Conservation (phyloP, 345 rosid species). For the Acer yangbiense region DNA sequence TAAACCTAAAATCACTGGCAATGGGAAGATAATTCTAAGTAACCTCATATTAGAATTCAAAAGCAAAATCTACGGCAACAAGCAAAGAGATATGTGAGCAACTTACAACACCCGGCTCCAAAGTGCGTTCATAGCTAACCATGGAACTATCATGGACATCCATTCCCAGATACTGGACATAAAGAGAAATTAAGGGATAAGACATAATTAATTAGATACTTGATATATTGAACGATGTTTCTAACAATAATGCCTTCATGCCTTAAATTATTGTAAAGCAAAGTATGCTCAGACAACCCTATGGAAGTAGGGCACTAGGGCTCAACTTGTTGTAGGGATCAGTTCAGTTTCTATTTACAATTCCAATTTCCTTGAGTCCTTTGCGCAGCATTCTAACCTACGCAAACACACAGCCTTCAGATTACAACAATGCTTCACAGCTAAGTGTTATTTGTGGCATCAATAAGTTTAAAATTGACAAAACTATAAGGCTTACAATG, state of each 20-base stretch:
- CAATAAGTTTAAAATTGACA: background rate
- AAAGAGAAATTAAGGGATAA: slow-evolving; percentile 15
- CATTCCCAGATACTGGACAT: slow-evolving; percentile 88
- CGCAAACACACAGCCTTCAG: slow-evolving; percentile 27
- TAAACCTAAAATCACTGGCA: background rate
- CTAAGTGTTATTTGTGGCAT: slow-evolving; percentile 3
- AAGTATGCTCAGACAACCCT: slow-evolving; percentile 45
- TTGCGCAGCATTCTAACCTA: slow-evolving; percentile 69
- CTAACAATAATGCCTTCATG: background rate
- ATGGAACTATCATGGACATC: slow-evolving; percentile 92
- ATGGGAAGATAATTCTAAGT: background rate
- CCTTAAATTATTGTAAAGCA: background rate
- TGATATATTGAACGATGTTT: slow-evolving; percentile 1
- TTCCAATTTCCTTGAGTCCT: slow-evolving; percentile 84
- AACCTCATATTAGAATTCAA: background rate
- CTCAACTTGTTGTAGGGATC: slow-evolving; percentile 63
- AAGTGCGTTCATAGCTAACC: slow-evolving; percentile 66
- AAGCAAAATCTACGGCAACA: background rate
- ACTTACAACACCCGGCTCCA: slow-evolving; percentile 96
- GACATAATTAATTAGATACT: slow-evolving; percentile 5
- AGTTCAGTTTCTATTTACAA: slow-evolving; percentile 51
- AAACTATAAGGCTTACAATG: background rate
- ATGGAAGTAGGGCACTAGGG: slow-evolving; percentile 68
- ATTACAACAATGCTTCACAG: slow-evolving; percentile 7
- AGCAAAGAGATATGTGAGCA: slow-evolving; percentile 1